Evolutionary conservation across 2,329 filamentous ascomycete species (phyloP).

Genomic region (Microcera coccophila): DNA sequence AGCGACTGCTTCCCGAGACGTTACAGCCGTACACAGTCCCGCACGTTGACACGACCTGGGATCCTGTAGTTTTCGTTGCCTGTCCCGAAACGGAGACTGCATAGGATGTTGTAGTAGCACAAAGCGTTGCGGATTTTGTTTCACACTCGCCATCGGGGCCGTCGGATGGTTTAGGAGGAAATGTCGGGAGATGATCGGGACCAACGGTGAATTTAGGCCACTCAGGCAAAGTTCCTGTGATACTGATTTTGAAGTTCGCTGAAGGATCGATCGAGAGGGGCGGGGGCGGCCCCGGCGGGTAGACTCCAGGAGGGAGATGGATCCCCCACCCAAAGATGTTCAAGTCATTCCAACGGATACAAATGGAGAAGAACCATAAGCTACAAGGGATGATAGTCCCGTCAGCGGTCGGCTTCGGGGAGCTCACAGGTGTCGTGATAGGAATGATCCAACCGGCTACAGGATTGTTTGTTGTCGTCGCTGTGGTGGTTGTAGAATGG

Average conservation of each 20-base stretch:
- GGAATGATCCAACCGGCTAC: not conserved
- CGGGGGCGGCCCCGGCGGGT: constrained; percentile 4
- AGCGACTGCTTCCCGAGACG: not conserved
- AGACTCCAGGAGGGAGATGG: constrained; percentile 1
- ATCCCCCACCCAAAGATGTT: constrained; percentile 1
- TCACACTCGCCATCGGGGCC: too few species aligned
- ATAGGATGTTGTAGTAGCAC: constrained; percentile 3
- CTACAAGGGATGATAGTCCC: constrained; percentile 2
- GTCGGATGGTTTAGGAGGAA: constrained; percentile 2
- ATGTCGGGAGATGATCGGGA: constrained; percentile 1
- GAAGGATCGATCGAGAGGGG: not conserved
- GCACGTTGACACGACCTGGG: constrained; percentile 1
- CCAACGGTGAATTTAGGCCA: not conserved
- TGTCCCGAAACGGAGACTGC: not conserved
- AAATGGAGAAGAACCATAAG: constrained; percentile 5
- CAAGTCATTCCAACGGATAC: too few species aligned
- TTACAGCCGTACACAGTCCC: constrained; percentile 5
- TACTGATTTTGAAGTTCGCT: not conserved
- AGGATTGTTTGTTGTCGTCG: too few species aligned
- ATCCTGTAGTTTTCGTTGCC: not conserved
- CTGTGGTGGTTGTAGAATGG: too few species aligned
- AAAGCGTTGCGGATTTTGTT: constrained; percentile 1
- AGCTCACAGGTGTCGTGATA: constrained; percentile 1
- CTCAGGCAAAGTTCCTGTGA: not conserved
- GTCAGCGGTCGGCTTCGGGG: constrained; percentile 1